A percentile compares a stretch with the other conserved stretches of the same genome.
Evolutionary conservation across 75 land plant genomes (phyloP).

Genomic region (Pinus tabuliformis): DNA sequence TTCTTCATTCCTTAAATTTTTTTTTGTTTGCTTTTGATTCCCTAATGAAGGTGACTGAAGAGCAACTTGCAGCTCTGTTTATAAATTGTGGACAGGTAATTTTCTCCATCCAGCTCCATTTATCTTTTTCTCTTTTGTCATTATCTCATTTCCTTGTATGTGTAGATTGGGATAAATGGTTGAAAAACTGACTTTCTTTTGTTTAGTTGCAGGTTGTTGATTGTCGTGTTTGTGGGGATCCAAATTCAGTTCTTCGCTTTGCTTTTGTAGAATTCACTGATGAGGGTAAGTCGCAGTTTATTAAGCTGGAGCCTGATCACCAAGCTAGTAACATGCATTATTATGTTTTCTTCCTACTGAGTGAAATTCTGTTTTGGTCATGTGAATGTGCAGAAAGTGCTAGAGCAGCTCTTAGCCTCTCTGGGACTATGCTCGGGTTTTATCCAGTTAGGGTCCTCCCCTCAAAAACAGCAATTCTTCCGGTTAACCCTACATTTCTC

Average conservation of each 20-base stretch:
- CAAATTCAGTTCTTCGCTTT: slow-evolving; percentile 60
- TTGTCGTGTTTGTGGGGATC: slow-evolving; percentile 71
- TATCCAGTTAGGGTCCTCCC: slow-evolving; percentile 54
- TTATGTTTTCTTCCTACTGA: not conserved
- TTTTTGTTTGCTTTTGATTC: slow-evolving; percentile 6
- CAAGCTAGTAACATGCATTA: not conserved
- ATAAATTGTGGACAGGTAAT: slow-evolving; percentile 45
- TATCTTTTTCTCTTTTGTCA: not conserved
- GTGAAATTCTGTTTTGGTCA: not conserved
- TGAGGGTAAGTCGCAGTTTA: slow-evolving; percentile 25
- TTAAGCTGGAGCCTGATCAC: not conserved
- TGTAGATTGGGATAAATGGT: not conserved
- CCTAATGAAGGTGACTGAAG: slow-evolving; percentile 44
- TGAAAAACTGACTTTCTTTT: not conserved
- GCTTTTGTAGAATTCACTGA: slow-evolving; percentile 52
- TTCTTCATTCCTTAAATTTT: not conserved
- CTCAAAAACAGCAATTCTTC: slow-evolving; percentile 52
- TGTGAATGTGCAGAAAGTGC: slow-evolving; percentile 32
- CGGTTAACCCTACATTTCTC: slow-evolving; percentile 49
- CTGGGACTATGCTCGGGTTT: slow-evolving; percentile 46
- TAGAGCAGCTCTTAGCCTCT: slow-evolving; percentile 31
- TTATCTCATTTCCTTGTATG: slow-evolving; percentile 3
- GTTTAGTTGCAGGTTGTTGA: slow-evolving; percentile 47
- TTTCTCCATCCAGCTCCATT: not conserved
- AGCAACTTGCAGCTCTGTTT: slow-evolving; percentile 52